Evolutionary conservation across 495 filamentous ascomycete genomes (phyloP).

Genomic region (Tuber aestivum): DNA sequence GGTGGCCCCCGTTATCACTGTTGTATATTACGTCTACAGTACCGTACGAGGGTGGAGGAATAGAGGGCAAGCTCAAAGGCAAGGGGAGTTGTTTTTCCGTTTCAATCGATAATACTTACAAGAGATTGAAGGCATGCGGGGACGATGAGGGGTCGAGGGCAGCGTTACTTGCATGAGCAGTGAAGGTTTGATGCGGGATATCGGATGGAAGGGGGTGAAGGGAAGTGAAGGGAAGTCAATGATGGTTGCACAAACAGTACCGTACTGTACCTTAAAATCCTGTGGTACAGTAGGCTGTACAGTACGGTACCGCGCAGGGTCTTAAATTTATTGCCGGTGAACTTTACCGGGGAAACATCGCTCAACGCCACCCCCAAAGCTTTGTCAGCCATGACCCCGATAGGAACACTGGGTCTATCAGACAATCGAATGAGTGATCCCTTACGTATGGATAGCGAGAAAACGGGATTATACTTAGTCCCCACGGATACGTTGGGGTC

Average conservation of each 20-base stretch:
- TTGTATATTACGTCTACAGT: not conserved
- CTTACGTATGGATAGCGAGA: no score
- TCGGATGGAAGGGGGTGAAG: not conserved
- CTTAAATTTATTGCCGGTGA: no score
- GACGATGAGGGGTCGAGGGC: not conserved
- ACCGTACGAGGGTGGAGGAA: not conserved
- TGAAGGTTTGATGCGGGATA: not conserved
- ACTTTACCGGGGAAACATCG: no score
- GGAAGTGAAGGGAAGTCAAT: not conserved
- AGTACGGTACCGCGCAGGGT: no score
- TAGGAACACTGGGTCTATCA: no score
- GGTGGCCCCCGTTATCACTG: not conserved
- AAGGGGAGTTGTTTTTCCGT: not conserved
- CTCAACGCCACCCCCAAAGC: no score
- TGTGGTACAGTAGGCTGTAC: no score
- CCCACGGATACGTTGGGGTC: no score
- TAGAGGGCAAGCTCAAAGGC: not conserved
- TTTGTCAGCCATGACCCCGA: no score
- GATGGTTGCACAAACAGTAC: not conserved
- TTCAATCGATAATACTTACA: not conserved
- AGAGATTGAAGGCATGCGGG: not conserved
- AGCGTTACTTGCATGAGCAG: not conserved
- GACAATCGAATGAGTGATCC: no score
- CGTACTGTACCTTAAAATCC: not conserved
- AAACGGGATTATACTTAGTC: no score